Evolutionary conservation across 1,139 yeast genomes (phyloP), one percentile per base, ranked within the genome.

Genomic region (Suhomyces anneliseae): DNA sequence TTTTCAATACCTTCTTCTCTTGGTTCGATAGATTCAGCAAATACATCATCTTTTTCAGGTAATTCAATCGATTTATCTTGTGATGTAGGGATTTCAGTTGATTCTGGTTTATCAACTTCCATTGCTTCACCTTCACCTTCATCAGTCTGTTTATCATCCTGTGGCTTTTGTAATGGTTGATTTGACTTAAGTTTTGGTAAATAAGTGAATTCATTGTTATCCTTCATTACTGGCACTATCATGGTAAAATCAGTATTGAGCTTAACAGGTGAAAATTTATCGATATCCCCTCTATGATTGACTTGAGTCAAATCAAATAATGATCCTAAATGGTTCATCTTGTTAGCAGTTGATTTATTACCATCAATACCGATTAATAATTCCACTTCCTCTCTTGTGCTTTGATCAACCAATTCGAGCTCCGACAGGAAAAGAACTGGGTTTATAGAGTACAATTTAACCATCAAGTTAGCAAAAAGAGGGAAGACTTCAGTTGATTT

Each of bases 231-330:
- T 6, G 76, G 76, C 26, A 69, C 50, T 27, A 72, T 53, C 76
- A 71, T 71, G 1, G 77, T 72, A 44, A 72, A 68, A 43, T 72
- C 78, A 8, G 68, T 59, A 4, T 62, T 58, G 15, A 57, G 59
- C 50, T 70, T 69, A 19, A 68, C 60, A 1, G 74, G 75, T 1
- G 72, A 68, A 24, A 66, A 49, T 45, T 57, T 45, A 39, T 53
- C 47, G 44, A 52, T 36, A 12, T 49, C 41, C 8, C 44, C 51
- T 8, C 44, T 53, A 11, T 64, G 65, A 34, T 56, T 50, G 11
- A 66, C 68, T 49, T 63, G 57, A 24, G 74, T 69, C 45, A 69
- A 54, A 8, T 69, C 73, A 47, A 58, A 60, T 10, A 61, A 56
- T 1, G 70, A 61, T 12, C 58, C 59, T 27, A 64, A 49, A 9